Evolutionary conservation across 257 asterid genomes (phyloP).

Genomic region (Cinchona pubescens): DNA sequence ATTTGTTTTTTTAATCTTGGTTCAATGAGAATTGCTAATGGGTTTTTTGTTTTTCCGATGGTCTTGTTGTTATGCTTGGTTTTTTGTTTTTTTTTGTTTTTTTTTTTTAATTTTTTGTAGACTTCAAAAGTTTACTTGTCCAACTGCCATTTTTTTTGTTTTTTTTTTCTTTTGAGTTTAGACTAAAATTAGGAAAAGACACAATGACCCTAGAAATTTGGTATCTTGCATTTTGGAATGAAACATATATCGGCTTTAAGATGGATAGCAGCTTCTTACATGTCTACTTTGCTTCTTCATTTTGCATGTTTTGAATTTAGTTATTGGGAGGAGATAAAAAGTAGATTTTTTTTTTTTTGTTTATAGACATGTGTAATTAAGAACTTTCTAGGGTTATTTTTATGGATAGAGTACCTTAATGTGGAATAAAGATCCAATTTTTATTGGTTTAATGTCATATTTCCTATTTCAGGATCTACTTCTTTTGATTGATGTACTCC

Average conservation of each 20-base stretch:
- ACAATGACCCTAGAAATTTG: background rate
- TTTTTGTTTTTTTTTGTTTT: no score
- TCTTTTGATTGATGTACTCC: background rate
- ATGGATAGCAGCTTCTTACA: background rate
- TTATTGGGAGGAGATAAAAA: background rate
- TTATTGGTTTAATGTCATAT: background rate
- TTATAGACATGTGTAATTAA: background rate
- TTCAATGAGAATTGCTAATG: no score
- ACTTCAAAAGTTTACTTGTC: no score
- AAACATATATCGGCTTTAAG: background rate
- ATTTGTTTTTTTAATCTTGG: no score
- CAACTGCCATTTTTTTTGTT: no score
- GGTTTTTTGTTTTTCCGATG: no score
- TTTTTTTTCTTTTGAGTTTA: background rate
- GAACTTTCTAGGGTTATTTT: background rate
- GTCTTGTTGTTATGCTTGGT: no score
- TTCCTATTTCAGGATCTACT: background rate
- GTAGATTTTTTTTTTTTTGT: background rate
- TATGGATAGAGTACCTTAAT: background rate
- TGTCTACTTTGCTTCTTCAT: background rate
- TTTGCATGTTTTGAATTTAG: background rate
- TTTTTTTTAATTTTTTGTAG: no score
- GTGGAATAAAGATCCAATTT: background rate
- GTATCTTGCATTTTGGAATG: constrained; percentile 5
- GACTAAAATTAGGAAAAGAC: background rate